Base-by-base conservation (phyloP, 768 basidiomycete species). In the Clavaria fumosa region DNA sequence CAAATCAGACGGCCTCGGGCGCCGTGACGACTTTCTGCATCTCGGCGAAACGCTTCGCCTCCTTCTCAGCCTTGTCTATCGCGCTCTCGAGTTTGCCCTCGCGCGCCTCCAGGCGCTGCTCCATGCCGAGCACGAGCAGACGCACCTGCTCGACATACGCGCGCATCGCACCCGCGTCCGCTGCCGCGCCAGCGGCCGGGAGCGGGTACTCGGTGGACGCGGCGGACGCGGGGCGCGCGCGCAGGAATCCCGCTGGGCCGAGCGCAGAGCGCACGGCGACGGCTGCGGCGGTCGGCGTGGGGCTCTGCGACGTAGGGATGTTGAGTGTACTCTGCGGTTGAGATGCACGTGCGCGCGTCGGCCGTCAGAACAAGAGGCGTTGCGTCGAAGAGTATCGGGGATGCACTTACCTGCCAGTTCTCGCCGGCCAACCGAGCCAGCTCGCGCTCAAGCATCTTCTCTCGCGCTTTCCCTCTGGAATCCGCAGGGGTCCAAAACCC, bases 391-490 rank as follows among this genome's bases (percentile, higher is more conserved):
- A 26, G 38, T 43, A 34, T 39, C n/a, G 23, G 26, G 31, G 7
- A 19, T 23, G 10, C 14, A 48, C 66, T 24, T 40, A 77, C 80
- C 72, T 84, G 79, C 84, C 84, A 88, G 49, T 84, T 78, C 37
- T 80, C 75, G 0, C 84, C 84, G 1, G 72, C 78, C 15, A 84
- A 55, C 43, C 69, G 75, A 4, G 71, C 61, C 10, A 89, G 54
- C 34, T 81, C 78, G 22, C 70, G 66, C 50, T 89, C 84, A 23
- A 86, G 67, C 55, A 72, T 63, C 53, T 82, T 80, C 55, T 84
- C 80, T 34, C 84, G 64, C n/a, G 63, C 64, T 41, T 71, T 80
- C 3, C 61, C 66, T 45, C 78, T 75, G 46, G 5, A 39, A 36
- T 24, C 35, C 21, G 9, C 26, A 28, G 9, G 15, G n/a, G 23